phyloP scores from a whole-genome alignment of 345 rosid genomes.

The Reutealis trisperma region DNA sequence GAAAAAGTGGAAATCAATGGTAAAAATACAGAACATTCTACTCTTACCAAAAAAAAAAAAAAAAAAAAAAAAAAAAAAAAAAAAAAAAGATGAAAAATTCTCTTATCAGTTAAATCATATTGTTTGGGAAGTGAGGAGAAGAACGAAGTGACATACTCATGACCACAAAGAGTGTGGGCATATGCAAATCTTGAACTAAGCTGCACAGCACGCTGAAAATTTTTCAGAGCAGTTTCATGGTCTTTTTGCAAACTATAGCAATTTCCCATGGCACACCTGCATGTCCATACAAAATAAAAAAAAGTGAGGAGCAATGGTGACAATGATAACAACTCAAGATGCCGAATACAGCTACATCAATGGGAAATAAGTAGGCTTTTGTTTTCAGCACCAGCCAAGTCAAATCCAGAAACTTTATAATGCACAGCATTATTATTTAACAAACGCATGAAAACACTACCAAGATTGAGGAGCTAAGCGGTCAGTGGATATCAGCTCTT shows the following conservation, averaged over 20 bases:
- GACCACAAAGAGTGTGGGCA: constrained; percentile 95
- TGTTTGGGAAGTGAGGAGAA: not conserved
- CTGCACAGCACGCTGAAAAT: constrained; percentile 87
- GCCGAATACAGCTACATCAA: not conserved
- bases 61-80: too few species aligned
- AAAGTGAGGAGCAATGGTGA: not conserved
- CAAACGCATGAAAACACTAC: constrained; percentile 39
- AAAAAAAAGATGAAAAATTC: too few species aligned
- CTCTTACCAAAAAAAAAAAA: not conserved
- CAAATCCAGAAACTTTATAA: not conserved
- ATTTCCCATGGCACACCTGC: constrained; percentile 99
- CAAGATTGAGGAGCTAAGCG: constrained; percentile 98
- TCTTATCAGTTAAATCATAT: not conserved
- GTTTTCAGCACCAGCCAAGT: not conserved
- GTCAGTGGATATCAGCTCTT: constrained; percentile 82
- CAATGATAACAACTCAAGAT: constrained; percentile 3
- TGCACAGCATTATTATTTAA: constrained; percentile 5
- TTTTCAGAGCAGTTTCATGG: constrained; percentile 95
- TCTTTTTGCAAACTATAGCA: constrained; percentile 98
- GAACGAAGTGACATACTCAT: constrained; percentile 62
- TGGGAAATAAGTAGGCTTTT: not conserved
- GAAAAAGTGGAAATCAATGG: not conserved
- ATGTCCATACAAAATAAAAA: constrained; percentile 22
- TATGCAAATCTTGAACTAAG: constrained; percentile 89
- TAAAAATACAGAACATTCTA: not conserved